Base-by-base conservation (phyloP, 306 rosid genomes). In the Begonia masoniana region DNA sequence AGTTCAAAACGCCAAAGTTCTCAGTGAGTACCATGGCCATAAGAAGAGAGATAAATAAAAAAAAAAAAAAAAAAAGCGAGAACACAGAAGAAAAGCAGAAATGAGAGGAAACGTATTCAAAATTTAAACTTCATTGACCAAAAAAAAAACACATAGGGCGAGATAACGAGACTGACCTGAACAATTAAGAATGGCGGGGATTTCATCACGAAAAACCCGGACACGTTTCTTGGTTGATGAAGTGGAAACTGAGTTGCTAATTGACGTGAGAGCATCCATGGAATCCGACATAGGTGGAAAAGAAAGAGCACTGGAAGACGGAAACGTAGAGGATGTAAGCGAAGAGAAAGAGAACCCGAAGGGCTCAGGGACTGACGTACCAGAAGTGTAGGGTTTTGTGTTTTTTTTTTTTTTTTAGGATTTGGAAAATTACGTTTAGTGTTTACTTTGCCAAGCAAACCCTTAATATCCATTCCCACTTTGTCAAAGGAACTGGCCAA, bases 211-310 rank as follows among this genome's bases (percentile, higher is more conserved):
- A 78, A 91, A 91, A 58, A 91, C 81, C 53, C 77, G 73, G 57
- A 77, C 59, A 10, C 94, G 99, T 36, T 77, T 74, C 61, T 61
- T 79, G 13, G 86, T 77, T 56, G 96, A 86, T 3, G 79, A 50
- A 56, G 92, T 77, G 57, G 94, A 63, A 51, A 86, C 86, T 55
- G 68, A 60, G 43, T 70, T 79, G 49, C 81, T 67, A 55, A 81
- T 71, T 56, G 88, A 68, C 64, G 57, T 46, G 7, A 85, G 69
- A 14, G 83, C 61, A 62, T 79, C 94, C 54, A 76, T 12, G 1
- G 92, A 78, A 59, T 74, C 82, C 55, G 76, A 85, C 99, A 83
- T 85, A 46, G 72, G 43, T 43, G n/a, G 57, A 69, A 65, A 47
- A 23, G 57, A 21, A 60, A 31, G 8, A 31, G 39, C 39, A 31